phyloP scores from a whole-genome alignment of 2,329 filamentous ascomycete genomes.

The Colletotrichum abscissum region DNA sequence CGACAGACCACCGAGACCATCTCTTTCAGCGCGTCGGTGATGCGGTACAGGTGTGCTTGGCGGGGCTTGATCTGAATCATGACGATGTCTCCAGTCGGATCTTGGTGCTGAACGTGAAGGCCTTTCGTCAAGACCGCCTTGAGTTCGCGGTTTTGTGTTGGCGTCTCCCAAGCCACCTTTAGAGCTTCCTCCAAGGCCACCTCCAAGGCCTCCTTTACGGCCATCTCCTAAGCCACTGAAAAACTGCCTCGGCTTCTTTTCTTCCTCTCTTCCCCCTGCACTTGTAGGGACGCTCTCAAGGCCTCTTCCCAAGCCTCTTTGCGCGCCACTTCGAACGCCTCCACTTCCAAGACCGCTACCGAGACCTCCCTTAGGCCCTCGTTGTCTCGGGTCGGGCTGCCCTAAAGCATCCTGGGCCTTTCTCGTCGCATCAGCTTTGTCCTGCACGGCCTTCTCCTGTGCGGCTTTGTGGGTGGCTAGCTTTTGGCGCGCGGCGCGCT shows the following conservation, averaged over 20 bases:
- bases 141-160: neutral
- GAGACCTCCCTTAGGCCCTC: too few relatives aligned
- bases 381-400: neutral
- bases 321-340: neutral
- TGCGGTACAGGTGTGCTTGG: slow-evolving; percentile 19
- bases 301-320: neutral
- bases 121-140: slow-evolving; percentile 16
- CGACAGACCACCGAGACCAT: neutral
- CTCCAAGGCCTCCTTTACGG: neutral
- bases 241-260: neutral
- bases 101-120: neutral
- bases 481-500: slow-evolving; percentile 48
- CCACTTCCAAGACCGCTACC: too few relatives aligned
- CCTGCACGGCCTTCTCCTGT: neutral
- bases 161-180: neutral
- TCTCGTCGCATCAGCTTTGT: neutral
- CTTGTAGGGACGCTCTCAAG: neutral
- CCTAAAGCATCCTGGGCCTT: neutral
- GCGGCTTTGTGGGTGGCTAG: slow-evolving; percentile 9
- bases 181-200: neutral
- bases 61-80: slow-evolving; percentile 6
- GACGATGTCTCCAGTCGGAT: slow-evolving; percentile 22
- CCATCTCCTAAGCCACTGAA: neutral
- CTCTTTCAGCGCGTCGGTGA: neutral
- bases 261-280: neutral